These are phyloP conservation scores for Saturnispora ahearnii DNA, from an alignment of 805 yeast genomes.

Conservation along the genomic window DNA sequence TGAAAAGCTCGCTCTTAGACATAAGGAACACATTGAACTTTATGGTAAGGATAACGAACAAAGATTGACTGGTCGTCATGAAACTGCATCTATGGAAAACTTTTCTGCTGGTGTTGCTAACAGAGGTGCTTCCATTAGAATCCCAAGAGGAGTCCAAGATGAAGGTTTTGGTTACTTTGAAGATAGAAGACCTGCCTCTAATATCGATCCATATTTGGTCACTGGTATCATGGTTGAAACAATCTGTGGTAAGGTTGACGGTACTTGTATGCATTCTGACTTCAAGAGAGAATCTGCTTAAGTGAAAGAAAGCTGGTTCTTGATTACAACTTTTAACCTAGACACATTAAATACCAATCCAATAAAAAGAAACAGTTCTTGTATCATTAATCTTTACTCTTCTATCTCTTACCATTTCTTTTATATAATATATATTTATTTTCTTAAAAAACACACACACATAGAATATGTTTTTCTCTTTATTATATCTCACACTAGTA, in stretches of 20 bases:
- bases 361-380: neutral
- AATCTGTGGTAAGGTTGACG: constrained; percentile 87
- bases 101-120: constrained; percentile 98
- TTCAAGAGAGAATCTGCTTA: constrained; percentile 60
- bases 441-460: too few species aligned
- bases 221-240: constrained; percentile 98
- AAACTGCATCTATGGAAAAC: constrained; percentile 87
- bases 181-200: constrained; percentile 99
- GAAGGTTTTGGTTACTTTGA: constrained; percentile 98
- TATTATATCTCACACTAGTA: too few species aligned
- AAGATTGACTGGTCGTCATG: constrained; percentile 97
- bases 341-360: neutral
- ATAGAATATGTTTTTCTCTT: too few species aligned
- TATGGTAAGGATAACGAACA: constrained; percentile 93
- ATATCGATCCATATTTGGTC: constrained; percentile 97
- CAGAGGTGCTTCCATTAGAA: constrained; percentile 98
- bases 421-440: neutral
- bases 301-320: neutral
- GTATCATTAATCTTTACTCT: neutral
- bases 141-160: constrained; percentile 97
- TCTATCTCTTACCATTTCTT: neutral
- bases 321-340: neutral
- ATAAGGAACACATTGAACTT: constrained; percentile 87
- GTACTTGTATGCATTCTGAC: constrained; percentile 91
- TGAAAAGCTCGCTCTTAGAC: constrained; percentile 91